These are phyloP conservation scores for Penicillium sp. DNA, from an alignment of 2,329 filamentous ascomycete genomes.

Conservation along the genomic window DNA sequence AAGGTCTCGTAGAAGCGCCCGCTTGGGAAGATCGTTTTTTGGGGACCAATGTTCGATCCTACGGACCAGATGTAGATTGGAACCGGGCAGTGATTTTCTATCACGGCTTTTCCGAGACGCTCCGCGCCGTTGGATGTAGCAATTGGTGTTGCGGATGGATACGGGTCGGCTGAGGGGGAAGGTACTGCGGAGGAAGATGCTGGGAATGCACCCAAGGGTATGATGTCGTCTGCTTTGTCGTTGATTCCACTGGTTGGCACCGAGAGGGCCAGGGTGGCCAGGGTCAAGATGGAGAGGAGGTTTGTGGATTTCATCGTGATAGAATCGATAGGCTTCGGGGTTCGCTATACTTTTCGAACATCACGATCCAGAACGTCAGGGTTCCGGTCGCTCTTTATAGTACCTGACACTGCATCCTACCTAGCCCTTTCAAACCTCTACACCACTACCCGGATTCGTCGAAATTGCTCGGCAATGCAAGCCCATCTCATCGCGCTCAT, in stretches of 20 bases:
- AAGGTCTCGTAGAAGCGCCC: slow-evolving; percentile 36
- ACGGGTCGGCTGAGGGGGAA: neutral
- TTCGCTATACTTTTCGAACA: neutral
- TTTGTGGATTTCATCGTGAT: slow-evolving; percentile 10
- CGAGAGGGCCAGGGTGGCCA: slow-evolving; percentile 11
- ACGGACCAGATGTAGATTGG: slow-evolving; percentile 42
- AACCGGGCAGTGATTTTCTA: slow-evolving; percentile 35
- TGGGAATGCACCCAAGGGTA: slow-evolving; percentile 7
- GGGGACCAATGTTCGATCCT: slow-evolving; percentile 23
- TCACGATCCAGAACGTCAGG: neutral
- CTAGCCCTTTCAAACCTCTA: neutral
- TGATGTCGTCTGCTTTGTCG: neutral
- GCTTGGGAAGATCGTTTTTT: slow-evolving; percentile 23
- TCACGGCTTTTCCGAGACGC: slow-evolving; percentile 32
- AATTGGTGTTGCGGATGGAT: neutral
- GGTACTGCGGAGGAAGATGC: neutral
- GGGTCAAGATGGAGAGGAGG: slow-evolving; percentile 6
- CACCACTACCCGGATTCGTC: too few species aligned
- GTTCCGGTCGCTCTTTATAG: neutral
- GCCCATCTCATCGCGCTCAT: neutral
- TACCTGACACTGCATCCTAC: neutral
- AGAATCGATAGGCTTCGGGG: neutral
- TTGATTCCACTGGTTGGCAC: neutral
- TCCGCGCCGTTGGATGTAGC: neutral
- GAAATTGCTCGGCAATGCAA: neutral